Evolutionary conservation across 129 eudicot genomes (phyloP).

Genomic region (Tagetes patula): DNA sequence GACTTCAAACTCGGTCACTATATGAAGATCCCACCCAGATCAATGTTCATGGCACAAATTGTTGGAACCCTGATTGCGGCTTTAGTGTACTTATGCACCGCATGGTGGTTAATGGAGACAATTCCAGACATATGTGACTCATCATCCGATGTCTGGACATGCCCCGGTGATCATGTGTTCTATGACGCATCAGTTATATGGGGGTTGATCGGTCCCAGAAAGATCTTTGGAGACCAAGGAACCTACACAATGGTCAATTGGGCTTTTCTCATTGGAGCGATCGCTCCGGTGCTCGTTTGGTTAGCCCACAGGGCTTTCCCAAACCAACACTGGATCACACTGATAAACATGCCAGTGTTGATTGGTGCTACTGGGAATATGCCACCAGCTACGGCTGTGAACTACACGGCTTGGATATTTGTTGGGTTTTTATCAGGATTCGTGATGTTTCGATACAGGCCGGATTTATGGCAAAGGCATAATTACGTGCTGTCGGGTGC

Average conservation of each 20-base stretch:
- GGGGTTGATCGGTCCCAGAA: slow-evolving; percentile 90
- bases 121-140: slow-evolving; percentile 70
- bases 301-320: slow-evolving; percentile 76
- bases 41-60: slow-evolving; percentile 91
- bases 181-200: slow-evolving; percentile 88
- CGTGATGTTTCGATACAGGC: slow-evolving; percentile 67
- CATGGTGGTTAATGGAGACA: slow-evolving; percentile 90
- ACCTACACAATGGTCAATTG: slow-evolving; percentile 67
- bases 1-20: slow-evolving; percentile 94
- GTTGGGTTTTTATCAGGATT: slow-evolving; percentile 82
- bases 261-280: slow-evolving; percentile 79
- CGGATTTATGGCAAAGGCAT: slow-evolving; percentile 75
- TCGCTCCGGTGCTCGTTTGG: slow-evolving; percentile 89
- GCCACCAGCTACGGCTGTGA: slow-evolving; percentile 95
- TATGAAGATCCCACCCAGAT: slow-evolving; percentile 90
- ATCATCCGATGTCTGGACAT: slow-evolving; percentile 69
- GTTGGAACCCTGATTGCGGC: slow-evolving; percentile 72
- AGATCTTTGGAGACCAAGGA: slow-evolving; percentile 81
- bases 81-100: slow-evolving; percentile 65
- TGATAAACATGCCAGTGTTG: slow-evolving; percentile 81
- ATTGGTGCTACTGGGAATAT: slow-evolving; percentile 73
- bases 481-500: slow-evolving; percentile 89
- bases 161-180: slow-evolving; percentile 75
- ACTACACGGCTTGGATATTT: slow-evolving; percentile 77
- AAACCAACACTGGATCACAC: slow-evolving; percentile 66